Evolutionary conservation across 208 protist genomes (phyloP), one percentile per base, ranked within the genome.

Genomic region (Crithidia fasciculata): DNA sequence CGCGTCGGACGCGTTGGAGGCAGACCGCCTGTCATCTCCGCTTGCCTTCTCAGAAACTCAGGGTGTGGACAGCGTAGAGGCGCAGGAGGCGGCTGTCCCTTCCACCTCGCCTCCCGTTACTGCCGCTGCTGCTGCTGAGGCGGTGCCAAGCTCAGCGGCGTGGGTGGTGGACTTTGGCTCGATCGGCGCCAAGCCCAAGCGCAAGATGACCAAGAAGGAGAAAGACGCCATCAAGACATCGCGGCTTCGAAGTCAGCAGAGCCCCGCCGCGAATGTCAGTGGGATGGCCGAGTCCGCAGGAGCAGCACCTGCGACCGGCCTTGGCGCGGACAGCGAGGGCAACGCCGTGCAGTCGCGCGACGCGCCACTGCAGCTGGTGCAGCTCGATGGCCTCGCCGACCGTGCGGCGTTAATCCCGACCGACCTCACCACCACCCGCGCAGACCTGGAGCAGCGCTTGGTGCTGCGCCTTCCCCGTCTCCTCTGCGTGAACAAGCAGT

Each of bases 401-500:
- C 44, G 71, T n/a, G 79, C 66, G 15, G 76, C 65, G n/a, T 61
- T 92, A 12, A 82, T 96, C 28, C 92, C 92, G n/a, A 67, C n/a
- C 5, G 63, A 88, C 63, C 81, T 96, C 16, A 72, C 82, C 10
- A 93, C 85, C 40, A 94, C 83, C 2, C 87, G 90, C 37, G 79
- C 19, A 5, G 87, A 92, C 55, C 80, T 97, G 15, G 82, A 89
- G 58, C 54, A 72, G 45, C 94, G 94, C 19, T 79, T 96, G 3
- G 83, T 84, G 36, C 73, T 97, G 19, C 86, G 87, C 10, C 59
- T 91, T 28, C 87, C 87, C 10, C 85, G 89, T 3, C 71, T 94
- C 47, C 84, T 95, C 36, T 90, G 89, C 41, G 82, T 96, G 43
- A 86, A 81, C 70, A 95, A 95, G 73, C 95, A 98, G 75, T 98